These are phyloP conservation scores for Vararia minispora DNA, from an alignment of 768 basidiomycete genomes.

Conservation along the genomic window DNA sequence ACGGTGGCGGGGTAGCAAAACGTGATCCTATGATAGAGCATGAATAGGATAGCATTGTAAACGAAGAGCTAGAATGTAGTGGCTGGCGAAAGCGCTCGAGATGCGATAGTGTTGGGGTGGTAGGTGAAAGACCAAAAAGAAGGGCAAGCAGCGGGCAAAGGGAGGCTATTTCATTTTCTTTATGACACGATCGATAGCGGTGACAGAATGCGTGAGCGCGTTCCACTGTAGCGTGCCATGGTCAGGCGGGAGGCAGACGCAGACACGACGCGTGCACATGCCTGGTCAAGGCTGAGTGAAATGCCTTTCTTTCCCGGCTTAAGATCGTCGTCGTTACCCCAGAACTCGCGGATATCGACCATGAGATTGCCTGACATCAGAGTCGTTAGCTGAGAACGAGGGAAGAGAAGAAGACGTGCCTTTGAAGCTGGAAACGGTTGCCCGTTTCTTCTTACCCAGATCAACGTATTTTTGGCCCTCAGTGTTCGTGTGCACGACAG, in stretches of 20 bases:
- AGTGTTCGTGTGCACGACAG: constrained; percentile 4
- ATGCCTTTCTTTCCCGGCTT: constrained; percentile 83
- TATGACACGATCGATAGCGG: constrained; percentile 4
- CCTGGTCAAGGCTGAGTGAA: constrained; percentile 54
- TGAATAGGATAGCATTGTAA: too few relatives aligned
- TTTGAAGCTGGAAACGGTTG: constrained; percentile 40
- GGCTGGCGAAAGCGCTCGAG: too few relatives aligned
- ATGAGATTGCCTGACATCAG: constrained; percentile 32
- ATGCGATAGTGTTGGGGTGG: too few relatives aligned
- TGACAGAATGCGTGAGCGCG: constrained; percentile 4
- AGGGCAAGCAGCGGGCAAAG: too few relatives aligned
- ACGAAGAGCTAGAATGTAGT: too few relatives aligned
- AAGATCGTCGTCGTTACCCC: constrained; percentile 35
- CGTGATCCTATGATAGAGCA: too few relatives aligned
- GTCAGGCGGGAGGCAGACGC: background rate
- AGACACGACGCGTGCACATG: constrained; percentile 20
- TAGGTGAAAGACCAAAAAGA: too few relatives aligned
- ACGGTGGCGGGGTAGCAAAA: too few relatives aligned
- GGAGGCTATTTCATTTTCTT: constrained; percentile 2
- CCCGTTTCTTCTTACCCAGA: constrained; percentile 63
- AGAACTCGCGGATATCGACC: constrained; percentile 72
- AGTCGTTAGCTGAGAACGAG: background rate
- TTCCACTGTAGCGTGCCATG: constrained; percentile 27
- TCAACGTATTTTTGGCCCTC: constrained; percentile 50
- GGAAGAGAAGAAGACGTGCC: constrained; percentile 24